phyloP scores from a whole-genome alignment of 148 eudicot species.

The Nyssa sinensis region DNA sequence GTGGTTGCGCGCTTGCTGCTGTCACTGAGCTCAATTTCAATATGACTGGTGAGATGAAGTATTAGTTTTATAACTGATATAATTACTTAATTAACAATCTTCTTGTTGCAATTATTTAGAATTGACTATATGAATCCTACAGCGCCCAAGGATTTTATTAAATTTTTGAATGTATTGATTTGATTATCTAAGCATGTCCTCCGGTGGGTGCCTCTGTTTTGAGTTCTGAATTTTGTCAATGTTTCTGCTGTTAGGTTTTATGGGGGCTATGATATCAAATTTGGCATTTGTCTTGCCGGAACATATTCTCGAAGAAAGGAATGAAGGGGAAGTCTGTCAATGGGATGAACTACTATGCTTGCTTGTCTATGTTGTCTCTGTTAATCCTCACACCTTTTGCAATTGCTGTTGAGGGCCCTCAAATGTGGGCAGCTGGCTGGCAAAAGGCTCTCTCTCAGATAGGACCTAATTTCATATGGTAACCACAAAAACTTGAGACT shows the following conservation, averaged over 20 bases:
- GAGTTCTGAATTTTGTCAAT: not conserved
- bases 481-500: constrained; percentile 15
- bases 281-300: constrained; percentile 69
- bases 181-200: not conserved
- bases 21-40: constrained; percentile 60
- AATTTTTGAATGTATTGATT: not conserved
- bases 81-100: too few relatives aligned
- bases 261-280: constrained; percentile 80
- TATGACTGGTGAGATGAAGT: constrained; percentile 45
- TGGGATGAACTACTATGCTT: constrained; percentile 80
- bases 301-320: constrained; percentile 71
- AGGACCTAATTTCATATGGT: constrained; percentile 69
- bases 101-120: too few relatives aligned
- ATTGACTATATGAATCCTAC: too few relatives aligned
- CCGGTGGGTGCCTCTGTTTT: too few relatives aligned
- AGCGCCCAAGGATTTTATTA: not conserved
- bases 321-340: constrained; percentile 69
- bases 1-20: constrained; percentile 56
- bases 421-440: constrained; percentile 74
- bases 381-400: constrained; percentile 65
- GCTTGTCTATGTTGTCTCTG: constrained; percentile 62
- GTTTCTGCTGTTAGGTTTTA: constrained; percentile 44
- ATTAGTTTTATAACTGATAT: not conserved
- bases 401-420: constrained; percentile 69
- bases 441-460: constrained; percentile 54